phyloP scores from a whole-genome alignment of 192 early-diverging fungal species.

The Entrophospora sp. region DNA sequence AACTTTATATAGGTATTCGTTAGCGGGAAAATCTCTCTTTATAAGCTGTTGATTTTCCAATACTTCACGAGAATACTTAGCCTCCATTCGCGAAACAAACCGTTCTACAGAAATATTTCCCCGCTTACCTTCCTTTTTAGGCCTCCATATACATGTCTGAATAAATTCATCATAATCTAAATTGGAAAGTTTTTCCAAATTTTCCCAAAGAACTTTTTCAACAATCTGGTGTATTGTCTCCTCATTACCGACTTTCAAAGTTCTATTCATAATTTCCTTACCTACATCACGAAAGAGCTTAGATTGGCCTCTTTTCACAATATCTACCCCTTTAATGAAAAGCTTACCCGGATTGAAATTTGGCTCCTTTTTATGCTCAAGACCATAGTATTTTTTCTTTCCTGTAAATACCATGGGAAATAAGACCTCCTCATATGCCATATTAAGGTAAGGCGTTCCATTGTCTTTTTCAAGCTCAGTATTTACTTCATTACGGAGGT shows the following conservation, averaged over 20 bases:
- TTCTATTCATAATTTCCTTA: background rate
- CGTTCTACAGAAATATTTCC: too few species aligned
- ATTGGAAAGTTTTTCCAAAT: background rate
- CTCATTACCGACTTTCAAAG: background rate
- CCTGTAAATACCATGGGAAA: conserved; percentile 4
- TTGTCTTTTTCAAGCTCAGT: background rate
- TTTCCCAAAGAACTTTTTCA: background rate
- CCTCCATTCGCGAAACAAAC: too few species aligned
- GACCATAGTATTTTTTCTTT: conserved; percentile 2
- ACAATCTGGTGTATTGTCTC: background rate
- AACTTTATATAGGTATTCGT: background rate
- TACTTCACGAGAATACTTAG: background rate
- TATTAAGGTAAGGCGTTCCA: conserved; percentile 1
- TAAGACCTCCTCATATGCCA: conserved; percentile 9
- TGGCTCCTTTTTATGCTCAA: background rate
- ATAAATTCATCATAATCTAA: background rate
- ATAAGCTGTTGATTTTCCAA: background rate
- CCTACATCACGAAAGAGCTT: background rate
- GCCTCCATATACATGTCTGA: background rate
- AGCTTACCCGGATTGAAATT: conserved; percentile 8
- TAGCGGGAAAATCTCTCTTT: background rate
- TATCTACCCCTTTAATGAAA: background rate
- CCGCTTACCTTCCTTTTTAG: background rate
- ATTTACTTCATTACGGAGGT: conserved; percentile 5
- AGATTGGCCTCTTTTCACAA: background rate